phyloP scores from a whole-genome alignment of 1,139 yeast species.

The Protomyces inundatus region DNA sequence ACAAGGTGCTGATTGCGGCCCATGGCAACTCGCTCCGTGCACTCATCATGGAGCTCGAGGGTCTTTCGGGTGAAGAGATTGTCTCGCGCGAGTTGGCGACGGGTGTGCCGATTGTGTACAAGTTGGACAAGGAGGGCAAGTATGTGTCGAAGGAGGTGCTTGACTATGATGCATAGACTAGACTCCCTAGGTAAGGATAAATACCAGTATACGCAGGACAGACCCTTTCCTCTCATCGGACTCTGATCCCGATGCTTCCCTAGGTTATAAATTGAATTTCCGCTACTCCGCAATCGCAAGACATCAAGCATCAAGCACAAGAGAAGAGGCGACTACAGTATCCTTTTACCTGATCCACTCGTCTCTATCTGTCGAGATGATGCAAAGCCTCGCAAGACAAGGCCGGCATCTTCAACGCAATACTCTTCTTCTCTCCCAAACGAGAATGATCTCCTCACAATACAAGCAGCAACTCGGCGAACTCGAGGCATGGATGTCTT shows the following conservation, averaged over 20 bases:
- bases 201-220: no score
- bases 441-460: slow-evolving; percentile 15
- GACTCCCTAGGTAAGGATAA: background rate
- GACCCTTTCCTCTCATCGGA: no score
- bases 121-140: slow-evolving; percentile 61
- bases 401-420: background rate
- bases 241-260: no score
- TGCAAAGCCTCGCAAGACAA: background rate
- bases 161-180: slow-evolving; percentile 15
- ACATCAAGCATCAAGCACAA: no score
- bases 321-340: no score
- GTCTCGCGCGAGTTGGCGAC: slow-evolving; percentile 56
- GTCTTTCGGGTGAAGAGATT: slow-evolving; percentile 85
- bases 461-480: slow-evolving; percentile 35
- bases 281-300: no score
- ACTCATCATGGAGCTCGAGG: slow-evolving; percentile 91
- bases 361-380: background rate
- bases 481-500: slow-evolving; percentile 51
- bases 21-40: slow-evolving; percentile 99
- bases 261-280: no score
- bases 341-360: no score
- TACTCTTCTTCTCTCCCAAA: background rate
- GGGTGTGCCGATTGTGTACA: slow-evolving; percentile 97
- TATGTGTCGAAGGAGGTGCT: slow-evolving; percentile 28
- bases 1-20: slow-evolving; percentile 90